phyloP scores from a whole-genome alignment of 139 green algal genomes.

The Coccomyxa sp. region DNA sequence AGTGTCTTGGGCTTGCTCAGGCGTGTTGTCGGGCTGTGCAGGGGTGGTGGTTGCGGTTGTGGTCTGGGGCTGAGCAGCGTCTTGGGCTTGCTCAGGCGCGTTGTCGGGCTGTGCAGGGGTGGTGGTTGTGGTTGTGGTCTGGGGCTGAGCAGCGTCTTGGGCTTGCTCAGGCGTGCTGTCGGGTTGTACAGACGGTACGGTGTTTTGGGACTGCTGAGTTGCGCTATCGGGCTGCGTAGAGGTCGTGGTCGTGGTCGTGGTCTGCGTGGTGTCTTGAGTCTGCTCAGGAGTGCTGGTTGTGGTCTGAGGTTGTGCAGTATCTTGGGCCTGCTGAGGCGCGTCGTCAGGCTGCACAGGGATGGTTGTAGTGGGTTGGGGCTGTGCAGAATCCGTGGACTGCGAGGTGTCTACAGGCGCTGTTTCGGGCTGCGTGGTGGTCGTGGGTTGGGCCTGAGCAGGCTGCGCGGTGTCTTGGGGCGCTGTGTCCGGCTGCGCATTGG shows the following conservation, averaged over 20 bases:
- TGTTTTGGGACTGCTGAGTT: neutral
- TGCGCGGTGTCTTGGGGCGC: neutral
- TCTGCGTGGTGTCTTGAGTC: too few species aligned
- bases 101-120: neutral
- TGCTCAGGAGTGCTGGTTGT: neutral
- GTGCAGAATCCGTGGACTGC: neutral
- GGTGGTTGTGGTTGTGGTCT: neutral
- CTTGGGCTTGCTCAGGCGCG: neutral
- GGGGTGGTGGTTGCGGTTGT: neutral
- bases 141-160: neutral
- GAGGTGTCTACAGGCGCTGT: neutral
- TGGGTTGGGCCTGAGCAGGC: neutral
- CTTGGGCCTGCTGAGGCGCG: neutral
- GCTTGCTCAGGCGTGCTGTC: neutral
- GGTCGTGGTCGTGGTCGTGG: neutral
- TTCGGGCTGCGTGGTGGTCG: neutral
- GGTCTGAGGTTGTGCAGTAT: neutral
- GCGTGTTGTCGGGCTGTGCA: neutral
- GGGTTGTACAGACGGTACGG: neutral
- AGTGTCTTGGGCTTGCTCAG: neutral
- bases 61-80: neutral
- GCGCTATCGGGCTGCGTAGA: neutral
- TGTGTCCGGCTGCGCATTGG: neutral
- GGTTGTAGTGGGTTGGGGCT: neutral
- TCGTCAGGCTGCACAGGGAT: too few species aligned